Conservation (phyloP, 2,329 filamentous ascomycete genomes). For the Pyricularia pennisetigena region DNA sequence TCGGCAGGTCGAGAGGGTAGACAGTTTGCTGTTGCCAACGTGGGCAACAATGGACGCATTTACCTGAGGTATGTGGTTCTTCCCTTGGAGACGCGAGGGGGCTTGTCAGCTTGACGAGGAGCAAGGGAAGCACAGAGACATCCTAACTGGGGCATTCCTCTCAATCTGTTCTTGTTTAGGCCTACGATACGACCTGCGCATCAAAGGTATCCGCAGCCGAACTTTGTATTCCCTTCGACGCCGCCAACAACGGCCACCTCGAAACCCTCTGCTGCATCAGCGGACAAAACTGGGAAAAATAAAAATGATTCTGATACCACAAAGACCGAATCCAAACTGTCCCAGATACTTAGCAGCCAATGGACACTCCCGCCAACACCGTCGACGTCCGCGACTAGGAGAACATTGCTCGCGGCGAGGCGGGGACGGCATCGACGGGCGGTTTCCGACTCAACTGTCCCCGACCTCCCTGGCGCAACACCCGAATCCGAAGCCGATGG, state of each 20-base stretch:
- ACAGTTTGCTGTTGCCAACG: constrained; percentile 72
- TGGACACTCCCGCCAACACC: constrained; percentile 32
- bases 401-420: constrained; percentile 21
- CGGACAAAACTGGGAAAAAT: neutral
- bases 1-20: constrained; percentile 55
- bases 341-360: constrained; percentile 21
- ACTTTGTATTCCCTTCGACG: constrained; percentile 50
- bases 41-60: constrained; percentile 74
- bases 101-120: neutral
- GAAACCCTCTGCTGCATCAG: constrained; percentile 28
- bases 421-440: constrained; percentile 45
- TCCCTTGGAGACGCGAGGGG: constrained; percentile 6
- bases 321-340: neutral
- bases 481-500: constrained; percentile 56
- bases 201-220: constrained; percentile 51
- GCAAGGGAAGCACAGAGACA: neutral
- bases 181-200: constrained; percentile 52
- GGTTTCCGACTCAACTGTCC: constrained; percentile 68
- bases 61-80: constrained; percentile 58
- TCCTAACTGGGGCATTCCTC: neutral
- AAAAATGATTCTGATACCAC: neutral
- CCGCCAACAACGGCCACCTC: constrained; percentile 49
- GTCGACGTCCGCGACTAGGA: constrained; percentile 24
- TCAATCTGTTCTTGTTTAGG: constrained; percentile 22
- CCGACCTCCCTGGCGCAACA: constrained; percentile 16